phyloP scores from a whole-genome alignment of 345 rosid species.

The Euphorbia peplus region DNA sequence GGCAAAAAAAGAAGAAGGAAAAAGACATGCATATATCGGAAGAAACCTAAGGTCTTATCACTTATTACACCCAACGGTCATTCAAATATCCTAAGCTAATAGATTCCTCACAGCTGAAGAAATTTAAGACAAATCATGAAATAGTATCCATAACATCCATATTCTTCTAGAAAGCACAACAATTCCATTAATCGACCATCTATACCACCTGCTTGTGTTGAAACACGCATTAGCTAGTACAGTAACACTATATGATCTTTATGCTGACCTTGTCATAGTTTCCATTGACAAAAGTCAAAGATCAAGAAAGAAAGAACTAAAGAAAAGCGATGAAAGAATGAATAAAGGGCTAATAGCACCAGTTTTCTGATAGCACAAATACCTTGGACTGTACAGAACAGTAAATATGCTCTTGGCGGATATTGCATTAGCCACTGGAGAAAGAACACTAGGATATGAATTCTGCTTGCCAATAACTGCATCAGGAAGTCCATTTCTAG shows the following conservation, averaged over 20 bases:
- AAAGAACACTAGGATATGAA: conserved; percentile 48
- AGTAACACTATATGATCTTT: not conserved
- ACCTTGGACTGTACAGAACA: conserved; percentile 90
- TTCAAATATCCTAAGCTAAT: not conserved
- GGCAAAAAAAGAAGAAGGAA: too few species aligned
- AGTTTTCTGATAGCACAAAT: conserved; percentile 13
- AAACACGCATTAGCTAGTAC: not conserved
- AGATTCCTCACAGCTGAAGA: too few species aligned
- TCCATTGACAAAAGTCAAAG: not conserved
- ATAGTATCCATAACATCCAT: not conserved
- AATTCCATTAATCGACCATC: not conserved
- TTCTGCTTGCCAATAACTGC: conserved; percentile 52
- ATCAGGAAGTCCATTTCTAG: conserved; percentile 72
- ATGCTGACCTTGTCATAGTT: not conserved
- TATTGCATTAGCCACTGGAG: conserved; percentile 63
- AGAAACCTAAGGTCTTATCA: not conserved
- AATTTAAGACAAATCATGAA: too few species aligned
- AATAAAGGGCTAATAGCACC: not conserved
- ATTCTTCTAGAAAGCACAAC: not conserved
- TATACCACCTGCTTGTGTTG: not conserved
- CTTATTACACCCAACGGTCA: not conserved
- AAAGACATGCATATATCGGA: not conserved
- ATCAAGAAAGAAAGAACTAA: not conserved
- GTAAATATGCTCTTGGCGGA: conserved; percentile 61
- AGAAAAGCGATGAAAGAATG: not conserved